Percentiles rank a stretch among this genome's conserved stretches.
These are phyloP conservation scores for Candida glaebosa DNA, from an alignment of 805 yeast genomes.

Conservation along the genomic window DNA sequence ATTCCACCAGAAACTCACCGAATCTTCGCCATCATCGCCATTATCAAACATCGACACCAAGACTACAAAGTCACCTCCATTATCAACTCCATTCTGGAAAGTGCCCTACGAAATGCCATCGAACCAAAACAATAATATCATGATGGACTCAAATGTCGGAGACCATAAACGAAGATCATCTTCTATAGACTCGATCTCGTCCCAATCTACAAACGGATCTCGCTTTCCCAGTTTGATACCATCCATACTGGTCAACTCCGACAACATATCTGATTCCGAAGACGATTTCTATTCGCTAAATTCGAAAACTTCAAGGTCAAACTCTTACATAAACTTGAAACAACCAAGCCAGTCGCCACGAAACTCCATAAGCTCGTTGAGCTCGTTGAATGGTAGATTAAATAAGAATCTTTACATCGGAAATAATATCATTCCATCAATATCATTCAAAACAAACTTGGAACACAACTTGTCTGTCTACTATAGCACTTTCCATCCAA, in stretches of 20 bases:
- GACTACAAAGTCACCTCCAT: slow-evolving; percentile 29
- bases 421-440: slow-evolving; percentile 2
- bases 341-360: slow-evolving; percentile 23
- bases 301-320: slow-evolving; percentile 11
- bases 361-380: slow-evolving; percentile 28
- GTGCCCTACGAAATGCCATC: slow-evolving; percentile 58
- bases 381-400: slow-evolving; percentile 30
- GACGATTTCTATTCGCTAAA: slow-evolving; percentile 32
- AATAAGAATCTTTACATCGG: slow-evolving; percentile 11
- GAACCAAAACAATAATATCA: slow-evolving; percentile 1
- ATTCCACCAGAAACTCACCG: slow-evolving; percentile 3
- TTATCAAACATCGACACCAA: not conserved
- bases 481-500: slow-evolving; percentile 40
- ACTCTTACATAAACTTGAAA: slow-evolving; percentile 8
- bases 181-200: slow-evolving; percentile 49
- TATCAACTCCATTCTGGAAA: slow-evolving; percentile 53
- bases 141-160: not conserved
- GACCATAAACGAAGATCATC: slow-evolving; percentile 31
- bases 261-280: slow-evolving; percentile 29
- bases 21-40: slow-evolving; percentile 8
- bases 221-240: slow-evolving; percentile 31
- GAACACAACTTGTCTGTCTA: slow-evolving; percentile 38
- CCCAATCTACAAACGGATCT: slow-evolving; percentile 41
- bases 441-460: slow-evolving; percentile 14
- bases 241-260: slow-evolving; percentile 17